These are phyloP conservation scores for Elsinoe ampelina DNA, from an alignment of 2,329 filamentous ascomycete genomes.

Conservation along the genomic window DNA sequence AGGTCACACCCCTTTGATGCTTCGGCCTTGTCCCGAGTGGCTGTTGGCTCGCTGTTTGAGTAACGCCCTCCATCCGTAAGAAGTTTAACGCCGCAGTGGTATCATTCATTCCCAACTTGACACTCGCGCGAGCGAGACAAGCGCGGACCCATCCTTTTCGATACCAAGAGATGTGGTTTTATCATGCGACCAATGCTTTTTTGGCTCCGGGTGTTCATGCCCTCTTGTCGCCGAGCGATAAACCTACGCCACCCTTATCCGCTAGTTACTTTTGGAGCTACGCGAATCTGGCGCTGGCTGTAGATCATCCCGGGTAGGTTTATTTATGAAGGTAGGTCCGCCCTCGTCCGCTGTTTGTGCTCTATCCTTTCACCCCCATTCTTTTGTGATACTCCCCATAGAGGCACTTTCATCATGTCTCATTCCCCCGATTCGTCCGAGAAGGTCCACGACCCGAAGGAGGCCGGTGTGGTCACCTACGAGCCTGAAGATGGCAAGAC, in stretches of 20 bases:
- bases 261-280: neutral
- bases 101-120: neutral
- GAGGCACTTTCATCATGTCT: conserved; percentile 7
- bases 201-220: neutral
- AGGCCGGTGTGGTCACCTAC: conserved; percentile 28
- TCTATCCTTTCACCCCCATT: neutral
- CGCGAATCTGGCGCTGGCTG: conserved; percentile 9
- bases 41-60: conserved; percentile 3
- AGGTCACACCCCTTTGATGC: conserved; percentile 6
- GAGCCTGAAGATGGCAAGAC: conserved; percentile 17
- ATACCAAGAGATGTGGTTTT: conserved; percentile 12
- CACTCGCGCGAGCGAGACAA: conserved; percentile 2
- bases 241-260: conserved; percentile 12
- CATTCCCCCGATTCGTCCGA: conserved; percentile 4
- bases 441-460: conserved; percentile 20
- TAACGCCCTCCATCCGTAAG: neutral
- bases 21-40: conserved; percentile 7
- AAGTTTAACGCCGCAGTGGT: conserved; percentile 10
- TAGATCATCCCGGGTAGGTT: conserved; percentile 8
- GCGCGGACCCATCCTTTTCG: neutral
- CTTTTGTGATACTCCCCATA: conserved; percentile 10
- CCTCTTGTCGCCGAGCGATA: neutral
- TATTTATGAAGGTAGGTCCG: conserved; percentile 8
- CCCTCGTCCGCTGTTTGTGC: neutral
- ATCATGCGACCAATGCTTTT: conserved; percentile 9